Evolutionary conservation across 805 yeast species (phyloP), one percentile per base, ranked within the genome.

Genomic region (Candida ortonii): DNA sequence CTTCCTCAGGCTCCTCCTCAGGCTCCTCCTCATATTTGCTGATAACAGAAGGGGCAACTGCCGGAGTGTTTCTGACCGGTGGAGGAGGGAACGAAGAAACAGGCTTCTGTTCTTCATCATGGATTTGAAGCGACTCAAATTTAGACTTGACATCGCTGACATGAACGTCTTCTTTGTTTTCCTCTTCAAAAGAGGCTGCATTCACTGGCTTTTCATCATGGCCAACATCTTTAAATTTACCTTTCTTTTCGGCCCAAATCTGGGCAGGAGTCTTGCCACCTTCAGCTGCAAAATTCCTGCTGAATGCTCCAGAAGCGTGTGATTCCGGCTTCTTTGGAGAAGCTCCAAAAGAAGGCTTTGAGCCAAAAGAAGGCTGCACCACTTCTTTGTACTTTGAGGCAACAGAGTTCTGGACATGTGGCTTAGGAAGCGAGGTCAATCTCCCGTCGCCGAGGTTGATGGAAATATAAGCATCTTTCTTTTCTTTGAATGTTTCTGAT

Each of bases 231-330:
- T 69, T 73, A 49, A 67, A 76, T 55, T 79, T 71, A 30, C 87
- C 95, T 54, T 81, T 78, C 64, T 80, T 84, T 56, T 84, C 96
- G 16, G 96, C 97, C 97, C 97, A 88, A 18, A 85, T 52, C 64
- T 88, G 96, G 18, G 96, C 96, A 16, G 97, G 96, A 6, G 95
- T 84, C 61, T 86, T 84, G 41, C 95, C 96, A 41, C 71, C 74
- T 42, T 73, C 73, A 34, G 80, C 64, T 43, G 75, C 93, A 56
- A 74, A 81, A 55, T 76, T 70, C 52, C 73, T 67, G 18, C 76
- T 69, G 31, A 78, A 63, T 24, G 86, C 90, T 34, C 79, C 77
- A 28, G 72, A 70, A 4, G 70, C 61, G 40, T 72, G 69, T 17
- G 68, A 68, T 15, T 64, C 61, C 33, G 63, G 70, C 28, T 56